Percentiles rank a stretch among this genome's conserved stretches.
Evolutionary conservation across 805 yeast genomes (phyloP).

Genomic region (Zygoascus tannicola): DNA sequence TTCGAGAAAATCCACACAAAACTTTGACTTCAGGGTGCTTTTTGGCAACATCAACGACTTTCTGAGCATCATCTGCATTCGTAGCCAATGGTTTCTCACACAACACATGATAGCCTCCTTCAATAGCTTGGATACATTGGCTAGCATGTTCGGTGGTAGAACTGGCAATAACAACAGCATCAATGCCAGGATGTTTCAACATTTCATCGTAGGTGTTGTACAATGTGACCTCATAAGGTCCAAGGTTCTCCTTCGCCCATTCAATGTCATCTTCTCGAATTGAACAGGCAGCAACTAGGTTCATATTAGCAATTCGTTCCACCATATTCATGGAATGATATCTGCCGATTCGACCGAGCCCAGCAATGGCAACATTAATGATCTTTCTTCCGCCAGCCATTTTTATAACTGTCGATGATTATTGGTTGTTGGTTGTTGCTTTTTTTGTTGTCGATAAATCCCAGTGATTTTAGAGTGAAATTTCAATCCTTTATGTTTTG

Average conservation of each 20-base stretch:
- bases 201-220: conserved; percentile 12
- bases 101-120: conserved; percentile 14
- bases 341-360: conserved; percentile 14
- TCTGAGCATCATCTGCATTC: conserved; percentile 9
- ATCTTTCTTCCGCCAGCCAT: conserved; percentile 9
- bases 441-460: no score
- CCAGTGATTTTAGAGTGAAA: no score
- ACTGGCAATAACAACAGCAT: conserved; percentile 15
- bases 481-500: no score
- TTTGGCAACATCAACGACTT: conserved; percentile 10
- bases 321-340: conserved; percentile 11
- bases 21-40: conserved; percentile 15
- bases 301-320: conserved; percentile 9
- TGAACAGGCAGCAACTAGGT: conserved; percentile 18
- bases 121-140: conserved; percentile 13
- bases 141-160: conserved; percentile 13
- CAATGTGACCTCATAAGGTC: conserved; percentile 11
- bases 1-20: conserved; percentile 17
- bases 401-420: no score
- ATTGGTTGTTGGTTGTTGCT: no score
- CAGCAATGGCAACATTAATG: conserved; percentile 14
- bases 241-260: conserved; percentile 16
- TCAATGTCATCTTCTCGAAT: conserved; percentile 12
- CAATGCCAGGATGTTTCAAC: conserved; percentile 9
- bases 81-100: conserved; percentile 16